These are phyloP conservation scores for Mycena rosella DNA, from an alignment of 768 basidiomycete genomes.

Conservation along the genomic window DNA sequence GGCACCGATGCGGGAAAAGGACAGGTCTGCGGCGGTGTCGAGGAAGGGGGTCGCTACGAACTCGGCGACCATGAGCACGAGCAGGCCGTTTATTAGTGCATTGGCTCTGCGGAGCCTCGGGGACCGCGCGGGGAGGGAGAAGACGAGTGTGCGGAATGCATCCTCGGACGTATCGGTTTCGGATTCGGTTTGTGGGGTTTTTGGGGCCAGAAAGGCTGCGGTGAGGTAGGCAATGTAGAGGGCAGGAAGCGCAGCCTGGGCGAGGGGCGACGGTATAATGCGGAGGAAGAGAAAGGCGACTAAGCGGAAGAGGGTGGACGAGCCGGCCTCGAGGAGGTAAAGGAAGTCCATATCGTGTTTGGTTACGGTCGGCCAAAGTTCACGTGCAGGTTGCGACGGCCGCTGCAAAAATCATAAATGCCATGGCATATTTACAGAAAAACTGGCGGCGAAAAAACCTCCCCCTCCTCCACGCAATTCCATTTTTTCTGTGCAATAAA, in stretches of 20 bases:
- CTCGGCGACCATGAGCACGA: constrained; percentile 50
- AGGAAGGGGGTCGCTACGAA: constrained; percentile 67
- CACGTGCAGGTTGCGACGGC: too few relatives aligned
- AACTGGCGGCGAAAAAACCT: too few relatives aligned
- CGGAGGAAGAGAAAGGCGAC: constrained; percentile 62
- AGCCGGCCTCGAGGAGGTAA: constrained; percentile 11
- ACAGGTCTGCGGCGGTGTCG: constrained; percentile 65
- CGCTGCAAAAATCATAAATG: too few relatives aligned
- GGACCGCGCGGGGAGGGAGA: constrained; percentile 49
- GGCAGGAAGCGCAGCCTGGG: constrained; percentile 50
- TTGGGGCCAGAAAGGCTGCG: constrained; percentile 59
- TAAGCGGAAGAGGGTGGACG: constrained; percentile 57
- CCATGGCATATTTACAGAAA: too few relatives aligned
- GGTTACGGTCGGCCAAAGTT: too few relatives aligned
- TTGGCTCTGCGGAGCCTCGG: constrained; percentile 30
- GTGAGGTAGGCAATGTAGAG: constrained; percentile 62
- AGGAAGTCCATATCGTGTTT: constrained; percentile 4
- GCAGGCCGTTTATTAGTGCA: constrained; percentile 30
- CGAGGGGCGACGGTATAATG: constrained; percentile 43
- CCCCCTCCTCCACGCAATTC: too few relatives aligned
- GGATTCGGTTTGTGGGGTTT: neutral
- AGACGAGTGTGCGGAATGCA: constrained; percentile 40
- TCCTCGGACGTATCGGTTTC: neutral
- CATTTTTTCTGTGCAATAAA: too few relatives aligned
- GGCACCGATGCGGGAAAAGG: constrained; percentile 79